Evolutionary conservation across 768 basidiomycete genomes (phyloP).

Genomic region (Dendrothele bispora): DNA sequence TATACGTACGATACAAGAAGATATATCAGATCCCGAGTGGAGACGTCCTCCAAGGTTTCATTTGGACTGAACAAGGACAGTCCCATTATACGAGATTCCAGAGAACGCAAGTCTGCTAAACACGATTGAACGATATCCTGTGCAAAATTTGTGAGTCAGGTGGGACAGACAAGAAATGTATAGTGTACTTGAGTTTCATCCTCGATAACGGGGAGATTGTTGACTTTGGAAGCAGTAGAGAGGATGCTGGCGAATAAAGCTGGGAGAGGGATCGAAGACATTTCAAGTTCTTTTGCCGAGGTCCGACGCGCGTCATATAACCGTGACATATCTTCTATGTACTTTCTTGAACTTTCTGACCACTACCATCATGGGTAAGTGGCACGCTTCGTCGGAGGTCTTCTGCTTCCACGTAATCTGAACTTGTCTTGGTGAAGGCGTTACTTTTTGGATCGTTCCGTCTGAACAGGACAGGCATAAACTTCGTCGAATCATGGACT

Average conservation of each 20-base stretch:
- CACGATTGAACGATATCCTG: conserved; percentile 62
- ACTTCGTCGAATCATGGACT: conserved; percentile 48
- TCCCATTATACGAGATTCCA: conserved; percentile 53
- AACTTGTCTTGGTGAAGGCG: too few relatives aligned
- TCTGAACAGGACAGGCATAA: conserved; percentile 37
- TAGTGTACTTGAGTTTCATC: conserved; percentile 48
- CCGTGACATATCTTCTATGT: too few relatives aligned
- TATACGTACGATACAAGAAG: conserved; percentile 69
- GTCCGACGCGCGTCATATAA: too few relatives aligned
- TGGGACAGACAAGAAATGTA: neutral
- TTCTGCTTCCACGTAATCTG: too few relatives aligned
- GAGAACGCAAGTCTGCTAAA: conserved; percentile 52
- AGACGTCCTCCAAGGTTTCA: conserved; percentile 79
- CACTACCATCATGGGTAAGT: too few relatives aligned
- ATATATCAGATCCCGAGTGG: conserved; percentile 74
- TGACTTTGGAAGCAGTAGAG: conserved; percentile 36
- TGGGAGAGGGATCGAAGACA: conserved; percentile 33
- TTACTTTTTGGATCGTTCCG: conserved; percentile 75
- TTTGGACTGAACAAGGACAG: conserved; percentile 83
- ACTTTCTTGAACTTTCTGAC: too few relatives aligned
- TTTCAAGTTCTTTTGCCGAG: too few relatives aligned
- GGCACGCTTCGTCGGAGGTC: too few relatives aligned
- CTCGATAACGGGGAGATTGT: conserved; percentile 38
- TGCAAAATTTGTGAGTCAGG: neutral
- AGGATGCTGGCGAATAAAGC: conserved; percentile 38